Evolutionary conservation across 2,329 filamentous ascomycete species (phyloP).

Genomic region (Colletotrichum eleusines): DNA sequence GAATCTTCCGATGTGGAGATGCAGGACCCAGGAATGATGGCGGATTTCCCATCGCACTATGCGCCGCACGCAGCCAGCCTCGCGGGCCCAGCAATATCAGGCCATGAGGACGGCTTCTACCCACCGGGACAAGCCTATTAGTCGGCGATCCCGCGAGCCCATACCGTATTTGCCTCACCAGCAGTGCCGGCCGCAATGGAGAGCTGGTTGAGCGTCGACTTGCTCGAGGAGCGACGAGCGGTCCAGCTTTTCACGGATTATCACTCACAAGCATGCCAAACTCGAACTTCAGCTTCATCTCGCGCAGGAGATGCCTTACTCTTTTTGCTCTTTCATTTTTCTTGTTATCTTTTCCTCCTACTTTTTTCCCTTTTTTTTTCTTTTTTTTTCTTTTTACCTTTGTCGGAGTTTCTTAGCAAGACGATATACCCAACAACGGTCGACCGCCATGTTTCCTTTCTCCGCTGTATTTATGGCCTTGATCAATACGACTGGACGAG

Average conservation of each 20-base stretch:
- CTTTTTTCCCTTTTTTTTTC: background rate
- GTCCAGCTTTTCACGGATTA: conserved; percentile 10
- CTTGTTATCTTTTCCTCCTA: background rate
- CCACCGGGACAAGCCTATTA: conserved; percentile 37
- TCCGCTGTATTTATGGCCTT: conserved; percentile 11
- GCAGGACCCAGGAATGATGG: conserved; percentile 50
- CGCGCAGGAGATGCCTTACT: conserved; percentile 30
- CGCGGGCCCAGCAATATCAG: conserved; percentile 28
- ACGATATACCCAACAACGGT: conserved; percentile 39
- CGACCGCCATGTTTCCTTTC: conserved; percentile 20
- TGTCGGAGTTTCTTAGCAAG: conserved; percentile 30
- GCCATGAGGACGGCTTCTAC: conserved; percentile 29
- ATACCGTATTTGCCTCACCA: background rate
- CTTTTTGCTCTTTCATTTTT: background rate
- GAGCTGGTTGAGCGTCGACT: background rate
- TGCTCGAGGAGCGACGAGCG: background rate
- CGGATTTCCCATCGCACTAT: conserved; percentile 43
- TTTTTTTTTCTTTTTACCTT: conserved; percentile 1
- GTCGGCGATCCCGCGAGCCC: background rate
- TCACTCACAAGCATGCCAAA: conserved; percentile 12
- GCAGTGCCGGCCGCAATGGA: background rate
- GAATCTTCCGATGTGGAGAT: conserved; percentile 53
- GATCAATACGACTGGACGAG: conserved; percentile 8
- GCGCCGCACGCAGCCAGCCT: conserved; percentile 25
- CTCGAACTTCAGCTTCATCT: conserved; percentile 14